Base-by-base conservation (phyloP, 306 rosid species). In the Sindora glabra region DNA sequence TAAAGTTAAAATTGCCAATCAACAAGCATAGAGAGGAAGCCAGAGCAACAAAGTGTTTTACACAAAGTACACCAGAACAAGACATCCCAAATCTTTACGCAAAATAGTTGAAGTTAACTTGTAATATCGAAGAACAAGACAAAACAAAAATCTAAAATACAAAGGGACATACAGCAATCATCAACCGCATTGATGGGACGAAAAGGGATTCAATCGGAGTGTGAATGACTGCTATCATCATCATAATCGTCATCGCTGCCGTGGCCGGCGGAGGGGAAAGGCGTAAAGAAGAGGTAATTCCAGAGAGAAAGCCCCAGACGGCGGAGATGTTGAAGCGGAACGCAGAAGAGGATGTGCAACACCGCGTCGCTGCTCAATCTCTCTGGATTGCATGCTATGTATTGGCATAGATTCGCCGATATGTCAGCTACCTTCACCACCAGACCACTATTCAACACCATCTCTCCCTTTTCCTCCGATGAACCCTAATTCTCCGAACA, bases 301-400 rank as follows among this genome's bases (percentile, higher is more conserved):
- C 68, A 65, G 61, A 84, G 49, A 1, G 83, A 79, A 39, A 75
- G 68, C 33, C 71, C 39, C 14, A 70, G 41, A 18, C 78, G 83
- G 48, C 67, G 81, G 38, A 80, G 48, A 3, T 36, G 55, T 3
- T 27, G 86, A 36, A 85, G 45, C 39, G 95, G 95, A 57, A 76
- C 53, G 58, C 90, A 87, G 78, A 84, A 90, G 79, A 90, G 69
- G 62, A 84, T 78, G 32, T 61, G 59, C 33, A 84, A 74, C 41
- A 84, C 87, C 60, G 64, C 75, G 73, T 78, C 77, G 66, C 74
- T 67, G 50, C 33, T 70, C 8, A 90, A 33, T 45, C 78, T 71
- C 56, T 90, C 75, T 2, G 95, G 97, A 34, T 90, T 90, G 76
- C 97, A 90, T 7, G 97, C 87, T 45, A 87, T 58, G 85, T 74